These are phyloP conservation scores for Gautieria morchelliformis DNA, from an alignment of 768 basidiomycete genomes.

Conservation along the genomic window DNA sequence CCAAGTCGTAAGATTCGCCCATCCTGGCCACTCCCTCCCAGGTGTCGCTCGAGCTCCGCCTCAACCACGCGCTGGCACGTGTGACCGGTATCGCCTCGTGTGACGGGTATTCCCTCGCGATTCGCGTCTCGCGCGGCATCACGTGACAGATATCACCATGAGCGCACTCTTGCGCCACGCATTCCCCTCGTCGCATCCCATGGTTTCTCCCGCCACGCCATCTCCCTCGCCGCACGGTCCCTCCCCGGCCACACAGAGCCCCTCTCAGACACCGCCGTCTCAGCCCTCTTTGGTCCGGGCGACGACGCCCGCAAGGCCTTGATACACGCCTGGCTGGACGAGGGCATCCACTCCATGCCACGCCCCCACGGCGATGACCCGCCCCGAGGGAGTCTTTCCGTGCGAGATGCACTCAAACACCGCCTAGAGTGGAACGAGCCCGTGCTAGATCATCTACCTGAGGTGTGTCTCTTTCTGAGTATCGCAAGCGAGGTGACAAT, in stretches of 20 bases:
- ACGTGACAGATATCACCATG: background rate
- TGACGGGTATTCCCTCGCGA: too few species aligned
- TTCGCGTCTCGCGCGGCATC: too few species aligned
- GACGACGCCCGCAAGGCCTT: constrained; percentile 55
- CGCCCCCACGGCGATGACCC: background rate
- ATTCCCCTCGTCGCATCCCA: constrained; percentile 53
- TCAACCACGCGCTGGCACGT: too few species aligned
- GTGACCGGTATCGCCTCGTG: too few species aligned
- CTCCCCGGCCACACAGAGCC: constrained; percentile 48
- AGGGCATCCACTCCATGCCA: constrained; percentile 47
- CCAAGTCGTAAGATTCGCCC: too few species aligned
- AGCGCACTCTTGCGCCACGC: constrained; percentile 41
- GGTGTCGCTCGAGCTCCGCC: too few species aligned
- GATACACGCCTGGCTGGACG: constrained; percentile 65
- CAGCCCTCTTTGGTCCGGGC: constrained; percentile 63
- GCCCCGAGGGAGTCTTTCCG: constrained; percentile 17
- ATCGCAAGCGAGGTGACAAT: background rate
- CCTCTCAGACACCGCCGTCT: constrained; percentile 60
- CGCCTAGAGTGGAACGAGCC: constrained; percentile 61
- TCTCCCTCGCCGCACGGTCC: constrained; percentile 53
- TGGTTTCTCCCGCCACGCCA: constrained; percentile 66
- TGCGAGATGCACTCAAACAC: constrained; percentile 44
- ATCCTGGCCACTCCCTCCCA: too few species aligned
- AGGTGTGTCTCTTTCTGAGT: constrained; percentile 32
- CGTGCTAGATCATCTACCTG: constrained; percentile 53